phyloP scores from a whole-genome alignment of 129 eudicot species.

The Helianthus tuberosus region DNA sequence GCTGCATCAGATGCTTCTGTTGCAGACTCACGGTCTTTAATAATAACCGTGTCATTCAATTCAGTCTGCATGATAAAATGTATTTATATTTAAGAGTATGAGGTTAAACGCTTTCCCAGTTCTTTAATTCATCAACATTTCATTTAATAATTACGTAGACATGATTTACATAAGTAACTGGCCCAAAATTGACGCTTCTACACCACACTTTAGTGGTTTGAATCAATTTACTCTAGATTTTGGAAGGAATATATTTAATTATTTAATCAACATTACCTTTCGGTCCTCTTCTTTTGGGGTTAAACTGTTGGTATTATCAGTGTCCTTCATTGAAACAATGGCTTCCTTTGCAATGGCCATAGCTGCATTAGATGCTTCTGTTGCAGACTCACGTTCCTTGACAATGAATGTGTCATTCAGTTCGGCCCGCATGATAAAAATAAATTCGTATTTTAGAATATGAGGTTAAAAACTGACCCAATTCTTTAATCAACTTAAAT shows the following conservation, averaged over 20 bases:
- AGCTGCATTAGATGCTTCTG: constrained; percentile 70
- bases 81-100: neutral
- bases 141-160: neutral
- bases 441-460: neutral
- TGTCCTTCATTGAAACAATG: constrained; percentile 21
- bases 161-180: neutral
- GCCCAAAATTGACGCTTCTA: neutral
- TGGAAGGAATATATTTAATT: neutral
- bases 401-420: constrained; percentile 40
- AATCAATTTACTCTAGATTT: neutral
- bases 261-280: constrained; percentile 20
- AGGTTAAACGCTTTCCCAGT: neutral
- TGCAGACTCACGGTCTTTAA: constrained; percentile 61
- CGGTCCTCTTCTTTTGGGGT: constrained; percentile 18
- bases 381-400: constrained; percentile 60
- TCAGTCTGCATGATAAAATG: constrained; percentile 25
- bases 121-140: neutral
- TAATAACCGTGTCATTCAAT: constrained; percentile 37
- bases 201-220: neutral
- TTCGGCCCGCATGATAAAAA: constrained; percentile 26
- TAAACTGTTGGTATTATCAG: constrained; percentile 10
- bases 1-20: constrained; percentile 74
- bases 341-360: constrained; percentile 35
- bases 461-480: neutral
- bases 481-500: neutral